Base-by-base conservation (phyloP, 805 yeast species). In the Blastobotrys chiropterorum region DNA sequence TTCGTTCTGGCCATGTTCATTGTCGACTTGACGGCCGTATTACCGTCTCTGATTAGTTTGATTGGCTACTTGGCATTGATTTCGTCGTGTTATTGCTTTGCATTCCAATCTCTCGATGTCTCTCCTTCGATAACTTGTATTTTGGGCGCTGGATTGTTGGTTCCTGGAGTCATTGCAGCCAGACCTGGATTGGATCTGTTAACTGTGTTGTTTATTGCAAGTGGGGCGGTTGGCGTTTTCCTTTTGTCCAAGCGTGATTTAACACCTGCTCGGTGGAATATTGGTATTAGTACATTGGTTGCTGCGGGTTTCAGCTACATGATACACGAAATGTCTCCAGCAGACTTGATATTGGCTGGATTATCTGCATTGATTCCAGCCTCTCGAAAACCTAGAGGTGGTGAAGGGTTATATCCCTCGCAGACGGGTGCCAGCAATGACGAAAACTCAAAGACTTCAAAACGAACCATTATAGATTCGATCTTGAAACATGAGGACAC, bases 401-500 rank as follows among this genome's bases (percentile, higher is more conserved):
- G 43, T 16, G 43, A 26, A 26, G 11, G 34, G 11, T 26, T 11
- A 26, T 11, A 11, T n/a, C n/a, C n/a, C n/a, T n/a, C n/a, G 34
- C 34, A 26, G 8, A 26, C 47, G 8, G 11, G 46, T 43, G 15
- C 4, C 13, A 14, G 14, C 15, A 11, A 11, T 4, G 22, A 15
- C 2, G 31, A n/a, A n/a, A n/a, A 8, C 15, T n/a, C 17, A 7
- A 22, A n/a, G 30, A n/a, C 45, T 2, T 8, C 47, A n/a, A 38
- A 43, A n/a, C 39, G 7, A 6, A 56, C 63, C 21, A 56, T 67
- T n/a, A 43, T 68, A 16, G 72, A 67, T 58, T 61, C 69, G 6
- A 66, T 73, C 47, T 60, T 73, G 38, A 69, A 72, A n/a, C 75
- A 85, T 52, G 73, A 76, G 47, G 97, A 90, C 57, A 90, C 97